Base-by-base conservation (phyloP, 2,329 filamentous ascomycete species). In the Talaromyces funiculosus region DNA sequence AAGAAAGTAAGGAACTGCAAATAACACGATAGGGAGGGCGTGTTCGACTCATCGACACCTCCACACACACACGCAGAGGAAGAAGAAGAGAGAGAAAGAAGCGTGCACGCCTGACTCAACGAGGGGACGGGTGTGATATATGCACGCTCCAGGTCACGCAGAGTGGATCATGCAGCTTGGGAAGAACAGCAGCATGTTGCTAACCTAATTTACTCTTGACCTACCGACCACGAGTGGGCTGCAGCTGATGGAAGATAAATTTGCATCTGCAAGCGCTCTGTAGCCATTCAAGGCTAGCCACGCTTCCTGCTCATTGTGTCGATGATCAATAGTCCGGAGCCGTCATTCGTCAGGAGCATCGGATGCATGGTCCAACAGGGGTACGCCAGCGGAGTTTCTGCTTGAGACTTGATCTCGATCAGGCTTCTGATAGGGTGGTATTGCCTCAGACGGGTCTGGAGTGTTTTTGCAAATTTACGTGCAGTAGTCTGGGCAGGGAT, bases 341-440 rank as follows among this genome's bases (percentile, higher is more conserved):
- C 35, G 20, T 59, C 45, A 62, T 62, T 62, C 51, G 60, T 35
- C 26, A 35, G 51, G 26, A 59, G 53, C 51, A 24, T 18, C 18
- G 38, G 43, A 38, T 29, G 35, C 20, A 37, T 37, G 58, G 54
- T 38, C 54, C 22, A 40, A n/a, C 14, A 58, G 37, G n/a, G 43
- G 59, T n/a, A 61, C 59, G 26, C 59, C 45, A 61, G 43, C 16
- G 31, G 33, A 57, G 29, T 18, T 57, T 18, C 16, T 59, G 56
- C 42, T 49, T 43, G 49, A 3, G 31, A 20, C n/a, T 43, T 35
- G 10, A 42, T 31, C 14, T 35, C 24, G 7, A 2, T 20, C n/a
- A 33, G n/a, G 20, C 42, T 26, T 24, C 37, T 53, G 56, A 62
- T 59, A 62, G 60, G 56, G 43, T 38, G 33, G 33, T 38, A 54